Evolutionary conservation across 2,329 filamentous ascomycete species (phyloP).

Genomic region (Ceratocystis smalleyi): DNA sequence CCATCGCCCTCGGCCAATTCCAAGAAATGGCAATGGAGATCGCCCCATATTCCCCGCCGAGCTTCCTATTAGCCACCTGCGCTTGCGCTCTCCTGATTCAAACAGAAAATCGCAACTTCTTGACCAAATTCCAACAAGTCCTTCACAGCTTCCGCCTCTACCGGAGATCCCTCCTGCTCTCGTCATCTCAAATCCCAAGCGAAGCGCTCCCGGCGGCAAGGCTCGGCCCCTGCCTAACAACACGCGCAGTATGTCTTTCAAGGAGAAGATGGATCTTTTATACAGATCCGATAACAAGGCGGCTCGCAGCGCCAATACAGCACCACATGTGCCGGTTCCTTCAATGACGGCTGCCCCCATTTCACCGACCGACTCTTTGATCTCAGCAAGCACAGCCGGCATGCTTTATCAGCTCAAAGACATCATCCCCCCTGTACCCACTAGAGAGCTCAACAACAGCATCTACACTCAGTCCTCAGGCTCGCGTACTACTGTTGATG

Average conservation of each 20-base stretch:
- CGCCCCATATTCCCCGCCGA: conserved; percentile 34
- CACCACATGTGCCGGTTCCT: conserved; percentile 20
- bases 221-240: conserved; percentile 33
- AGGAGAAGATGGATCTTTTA: conserved; percentile 40
- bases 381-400: conserved; percentile 27
- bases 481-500: conserved; percentile 21
- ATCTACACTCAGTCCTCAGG: background rate
- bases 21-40: conserved; percentile 32
- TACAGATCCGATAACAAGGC: conserved; percentile 19
- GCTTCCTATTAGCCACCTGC: conserved; percentile 28
- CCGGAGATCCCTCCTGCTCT: conserved; percentile 28
- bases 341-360: background rate
- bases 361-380: conserved; percentile 19
- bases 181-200: conserved; percentile 1
- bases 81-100: conserved; percentile 33
- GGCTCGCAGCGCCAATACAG: conserved; percentile 3
- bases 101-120: conserved; percentile 27
- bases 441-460: background rate
- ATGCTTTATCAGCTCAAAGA: conserved; percentile 22
- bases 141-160: conserved; percentile 38
- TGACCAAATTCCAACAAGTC: conserved; percentile 22
- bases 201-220: conserved; percentile 18
- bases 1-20: conserved; percentile 41
- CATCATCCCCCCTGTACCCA: conserved; percentile 23
- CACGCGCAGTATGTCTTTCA: conserved; percentile 42